A percentile compares a stretch with the other conserved stretches of the same genome.
Evolutionary conservation across 371 early-diverging fungal genomes (phyloP).

Genomic region (Mucor circinelloides): DNA sequence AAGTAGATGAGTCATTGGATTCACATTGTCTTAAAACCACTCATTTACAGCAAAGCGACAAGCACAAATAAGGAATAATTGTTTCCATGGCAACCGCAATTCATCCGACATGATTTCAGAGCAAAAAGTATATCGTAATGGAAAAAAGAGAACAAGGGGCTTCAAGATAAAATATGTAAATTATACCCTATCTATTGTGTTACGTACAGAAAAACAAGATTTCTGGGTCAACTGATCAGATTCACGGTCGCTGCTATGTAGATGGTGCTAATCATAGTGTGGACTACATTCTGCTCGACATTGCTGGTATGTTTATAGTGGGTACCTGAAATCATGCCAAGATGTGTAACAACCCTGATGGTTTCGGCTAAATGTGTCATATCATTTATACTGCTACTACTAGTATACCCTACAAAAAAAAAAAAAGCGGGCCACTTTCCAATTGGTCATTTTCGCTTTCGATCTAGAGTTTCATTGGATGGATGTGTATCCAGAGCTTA

Average conservation of each 20-base stretch:
- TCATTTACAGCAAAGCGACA: constrained; percentile 45
- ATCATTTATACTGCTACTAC: too few relatives aligned
- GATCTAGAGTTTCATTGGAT: neutral
- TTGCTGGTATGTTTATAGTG: neutral
- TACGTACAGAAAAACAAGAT: neutral
- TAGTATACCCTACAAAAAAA: neutral
- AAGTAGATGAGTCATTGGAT: neutral
- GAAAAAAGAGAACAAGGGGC: neutral
- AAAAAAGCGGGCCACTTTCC: neutral
- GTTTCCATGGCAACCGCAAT: constrained; percentile 53
- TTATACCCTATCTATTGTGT: neutral
- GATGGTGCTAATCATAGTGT: neutral
- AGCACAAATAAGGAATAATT: constrained; percentile 57
- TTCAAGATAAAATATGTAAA: neutral
- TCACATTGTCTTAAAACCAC: neutral
- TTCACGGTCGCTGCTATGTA: neutral
- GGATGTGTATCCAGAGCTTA: neutral
- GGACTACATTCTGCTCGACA: neutral
- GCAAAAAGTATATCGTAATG: neutral
- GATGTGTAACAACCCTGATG: neutral
- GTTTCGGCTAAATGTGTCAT: neutral
- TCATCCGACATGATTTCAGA: constrained; percentile 5
- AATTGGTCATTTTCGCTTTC: neutral
- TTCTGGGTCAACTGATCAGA: neutral
- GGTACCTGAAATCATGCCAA: neutral